Evolutionary conservation across 1,284 basidiomycete genomes (phyloP).

Genomic region (Pseudozyma sp.): DNA sequence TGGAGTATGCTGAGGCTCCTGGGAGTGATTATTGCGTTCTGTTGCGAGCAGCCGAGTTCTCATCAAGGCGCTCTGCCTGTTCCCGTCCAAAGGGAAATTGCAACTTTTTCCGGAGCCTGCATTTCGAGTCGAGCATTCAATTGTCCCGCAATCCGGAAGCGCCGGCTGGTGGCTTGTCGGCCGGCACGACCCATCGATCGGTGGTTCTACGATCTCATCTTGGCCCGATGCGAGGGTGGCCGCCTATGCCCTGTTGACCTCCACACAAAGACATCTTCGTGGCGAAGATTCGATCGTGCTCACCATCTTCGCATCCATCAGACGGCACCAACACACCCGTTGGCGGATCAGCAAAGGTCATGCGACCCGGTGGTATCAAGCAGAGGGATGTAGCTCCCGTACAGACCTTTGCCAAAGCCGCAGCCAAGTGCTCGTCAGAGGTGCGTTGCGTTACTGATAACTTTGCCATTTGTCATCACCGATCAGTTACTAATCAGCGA

Average conservation of each 20-base stretch:
- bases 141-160: too few relatives aligned
- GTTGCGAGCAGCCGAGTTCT: too few relatives aligned
- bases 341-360: slow-evolving; percentile 7
- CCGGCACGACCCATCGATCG: too few relatives aligned
- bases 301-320: slow-evolving; percentile 3
- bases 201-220: too few relatives aligned
- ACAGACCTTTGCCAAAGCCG: slow-evolving; percentile 50
- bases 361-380: slow-evolving; percentile 36
- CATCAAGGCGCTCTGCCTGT: too few relatives aligned
- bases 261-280: background rate
- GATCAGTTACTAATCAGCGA: background rate
- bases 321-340: background rate
- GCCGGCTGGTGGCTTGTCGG: too few relatives aligned
- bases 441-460: slow-evolving; percentile 10
- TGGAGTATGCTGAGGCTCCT: too few relatives aligned
- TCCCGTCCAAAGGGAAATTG: background rate
- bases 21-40: too few relatives aligned
- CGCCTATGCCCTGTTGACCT: too few relatives aligned
- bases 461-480: background rate
- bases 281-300: background rate
- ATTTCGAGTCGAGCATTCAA: too few relatives aligned
- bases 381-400: slow-evolving; percentile 52
- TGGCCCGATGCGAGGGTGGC: too few relatives aligned
- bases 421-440: slow-evolving; percentile 42
- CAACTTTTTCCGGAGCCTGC: too few relatives aligned